Conservation (phyloP, 345 rosid species). For the Corchorus capsularis region DNA sequence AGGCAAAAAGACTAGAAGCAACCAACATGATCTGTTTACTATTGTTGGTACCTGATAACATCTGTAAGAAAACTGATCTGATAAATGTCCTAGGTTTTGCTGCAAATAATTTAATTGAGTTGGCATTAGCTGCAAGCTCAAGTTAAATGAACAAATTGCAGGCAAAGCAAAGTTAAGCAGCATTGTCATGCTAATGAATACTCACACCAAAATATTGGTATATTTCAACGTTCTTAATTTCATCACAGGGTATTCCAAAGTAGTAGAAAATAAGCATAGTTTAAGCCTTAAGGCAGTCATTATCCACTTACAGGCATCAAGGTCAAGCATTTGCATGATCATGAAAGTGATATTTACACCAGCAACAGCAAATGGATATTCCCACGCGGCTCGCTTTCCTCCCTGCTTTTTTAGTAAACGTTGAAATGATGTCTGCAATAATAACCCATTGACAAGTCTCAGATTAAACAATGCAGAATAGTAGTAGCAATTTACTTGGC, state of each 20-base stretch:
- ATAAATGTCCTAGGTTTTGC: constrained; percentile 81
- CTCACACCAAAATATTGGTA: neutral
- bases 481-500: neutral
- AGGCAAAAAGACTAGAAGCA: neutral
- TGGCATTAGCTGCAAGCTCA: constrained; percentile 15
- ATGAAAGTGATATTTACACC: constrained; percentile 95
- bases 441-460: neutral
- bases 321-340: constrained; percentile 97
- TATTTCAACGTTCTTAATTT: neutral
- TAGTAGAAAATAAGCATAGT: too few species aligned
- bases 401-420: constrained; percentile 64
- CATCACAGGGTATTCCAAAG: too few species aligned
- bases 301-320: constrained; percentile 70
- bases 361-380: constrained; percentile 97
- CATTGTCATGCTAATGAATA: neutral
- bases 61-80: constrained; percentile 74
- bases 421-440: constrained; percentile 73
- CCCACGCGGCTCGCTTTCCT: constrained; percentile 89
- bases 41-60: constrained; percentile 66
- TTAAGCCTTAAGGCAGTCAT: neutral
- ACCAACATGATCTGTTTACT: neutral
- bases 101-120: constrained; percentile 35
- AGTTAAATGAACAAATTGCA: neutral
- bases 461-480: neutral
- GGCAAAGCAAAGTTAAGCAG: neutral